phyloP scores from a whole-genome alignment of 2,329 filamentous ascomycete genomes.

The Metarhizium anisopliae region DNA sequence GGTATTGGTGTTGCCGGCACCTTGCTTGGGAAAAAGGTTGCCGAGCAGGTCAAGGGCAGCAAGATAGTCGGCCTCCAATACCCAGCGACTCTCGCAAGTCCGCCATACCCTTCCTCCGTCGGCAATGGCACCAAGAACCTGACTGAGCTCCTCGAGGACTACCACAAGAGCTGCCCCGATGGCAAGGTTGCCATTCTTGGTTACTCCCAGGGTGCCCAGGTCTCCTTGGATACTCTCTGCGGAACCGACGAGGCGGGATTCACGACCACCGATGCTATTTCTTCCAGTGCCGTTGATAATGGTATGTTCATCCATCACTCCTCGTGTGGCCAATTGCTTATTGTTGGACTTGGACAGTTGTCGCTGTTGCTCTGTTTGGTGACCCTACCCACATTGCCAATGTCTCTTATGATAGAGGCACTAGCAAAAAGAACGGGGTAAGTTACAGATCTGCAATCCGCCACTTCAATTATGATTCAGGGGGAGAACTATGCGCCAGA shows the following conservation, averaged over 20 bases:
- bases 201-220: slow-evolving; percentile 34
- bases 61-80: slow-evolving; percentile 26
- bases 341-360: slow-evolving; percentile 19
- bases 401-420: slow-evolving; percentile 26
- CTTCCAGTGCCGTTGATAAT: slow-evolving; percentile 19
- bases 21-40: slow-evolving; percentile 22
- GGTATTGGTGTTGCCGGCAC: slow-evolving; percentile 25
- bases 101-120: slow-evolving; percentile 26
- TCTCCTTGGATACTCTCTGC: slow-evolving; percentile 28
- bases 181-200: slow-evolving; percentile 31
- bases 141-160: slow-evolving; percentile 20
- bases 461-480: neutral
- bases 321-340: neutral
- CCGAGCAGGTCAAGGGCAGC: slow-evolving; percentile 23
- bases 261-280: slow-evolving; percentile 16
- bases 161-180: slow-evolving; percentile 26
- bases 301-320: slow-evolving; percentile 13
- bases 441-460: slow-evolving; percentile 9
- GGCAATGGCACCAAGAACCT: slow-evolving; percentile 21
- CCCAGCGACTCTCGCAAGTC: slow-evolving; percentile 24
- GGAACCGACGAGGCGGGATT: slow-evolving; percentile 22
- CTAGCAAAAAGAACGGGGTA: slow-evolving; percentile 28
- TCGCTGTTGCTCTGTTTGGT: slow-evolving; percentile 31
- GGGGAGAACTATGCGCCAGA: neutral
- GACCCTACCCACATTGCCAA: slow-evolving; percentile 31